Conservation (phyloP, 2,329 filamentous ascomycete species). For the Pseudodiploospora longispora region DNA sequence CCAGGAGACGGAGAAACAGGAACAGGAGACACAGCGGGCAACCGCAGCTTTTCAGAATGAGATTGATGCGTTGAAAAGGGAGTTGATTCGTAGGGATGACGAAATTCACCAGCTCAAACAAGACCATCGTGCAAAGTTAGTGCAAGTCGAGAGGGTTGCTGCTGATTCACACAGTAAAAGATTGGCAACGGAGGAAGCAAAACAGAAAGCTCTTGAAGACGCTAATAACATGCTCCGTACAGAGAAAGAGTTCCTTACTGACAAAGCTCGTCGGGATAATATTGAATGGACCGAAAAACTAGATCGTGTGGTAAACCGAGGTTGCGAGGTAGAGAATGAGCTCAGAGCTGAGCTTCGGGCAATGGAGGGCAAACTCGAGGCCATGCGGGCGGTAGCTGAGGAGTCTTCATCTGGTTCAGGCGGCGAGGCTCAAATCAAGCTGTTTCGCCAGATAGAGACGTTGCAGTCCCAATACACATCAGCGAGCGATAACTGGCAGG, state of each 20-base stretch:
- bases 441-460: conserved; percentile 89
- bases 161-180: conserved; percentile 59
- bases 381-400: conserved; percentile 75
- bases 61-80: conserved; percentile 37
- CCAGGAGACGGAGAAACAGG: conserved; percentile 47
- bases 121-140: conserved; percentile 60
- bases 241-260: conserved; percentile 68
- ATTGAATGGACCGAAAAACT: conserved; percentile 65
- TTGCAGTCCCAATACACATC: conserved; percentile 91
- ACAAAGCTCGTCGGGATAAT: conserved; percentile 62
- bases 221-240: conserved; percentile 58
- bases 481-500: conserved; percentile 95
- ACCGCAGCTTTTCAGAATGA: conserved; percentile 40
- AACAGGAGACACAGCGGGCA: conserved; percentile 42
- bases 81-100: conserved; percentile 49
- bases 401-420: conserved; percentile 77
- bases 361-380: conserved; percentile 84
- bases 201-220: conserved; percentile 47
- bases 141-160: conserved; percentile 57
- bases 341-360: conserved; percentile 68
- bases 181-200: conserved; percentile 57
- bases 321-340: conserved; percentile 63
- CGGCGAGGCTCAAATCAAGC: conserved; percentile 79
- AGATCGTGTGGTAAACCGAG: conserved; percentile 62
- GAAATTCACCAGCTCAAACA: conserved; percentile 60